Conservation (phyloP, 129 eudicot species). For the Centella asiatica region DNA sequence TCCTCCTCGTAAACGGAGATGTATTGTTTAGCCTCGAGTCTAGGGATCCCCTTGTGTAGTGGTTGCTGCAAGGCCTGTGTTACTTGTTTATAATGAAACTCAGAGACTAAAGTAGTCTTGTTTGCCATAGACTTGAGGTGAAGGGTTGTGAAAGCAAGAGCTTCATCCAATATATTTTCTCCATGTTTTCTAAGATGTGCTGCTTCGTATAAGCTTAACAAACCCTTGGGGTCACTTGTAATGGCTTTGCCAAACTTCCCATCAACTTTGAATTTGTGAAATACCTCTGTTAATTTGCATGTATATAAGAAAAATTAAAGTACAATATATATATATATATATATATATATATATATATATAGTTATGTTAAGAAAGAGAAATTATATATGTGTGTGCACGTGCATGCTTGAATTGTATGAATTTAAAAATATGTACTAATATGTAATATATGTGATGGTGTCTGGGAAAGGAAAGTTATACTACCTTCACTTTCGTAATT, state of each 20-base stretch:
- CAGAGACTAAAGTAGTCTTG: not conserved
- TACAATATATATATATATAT: not conserved
- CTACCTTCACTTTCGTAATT: no score
- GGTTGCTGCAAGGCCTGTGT: conserved; percentile 17
- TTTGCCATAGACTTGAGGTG: not conserved
- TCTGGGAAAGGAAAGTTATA: no score
- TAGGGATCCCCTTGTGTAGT: conserved; percentile 16
- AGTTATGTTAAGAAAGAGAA: not conserved
- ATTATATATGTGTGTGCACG: no score
- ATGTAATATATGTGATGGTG: no score
- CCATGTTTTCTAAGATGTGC: conserved; percentile 6
- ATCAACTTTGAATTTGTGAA: conserved; percentile 13
- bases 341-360: no score
- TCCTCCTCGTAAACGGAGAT: conserved; percentile 19
- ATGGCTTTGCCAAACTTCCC: conserved; percentile 13
- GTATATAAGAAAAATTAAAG: not conserved
- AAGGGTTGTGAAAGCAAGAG: not conserved
- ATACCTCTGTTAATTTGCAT: not conserved
- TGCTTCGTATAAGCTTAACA: not conserved
- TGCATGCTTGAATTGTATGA: no score
- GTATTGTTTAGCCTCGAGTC: conserved; percentile 19
- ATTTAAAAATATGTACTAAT: no score
- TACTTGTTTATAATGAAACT: conserved; percentile 1
- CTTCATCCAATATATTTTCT: not conserved
- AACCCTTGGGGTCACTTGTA: not conserved